phyloP scores from a whole-genome alignment of 257 asterid genomes.

The Datura wrightii region DNA sequence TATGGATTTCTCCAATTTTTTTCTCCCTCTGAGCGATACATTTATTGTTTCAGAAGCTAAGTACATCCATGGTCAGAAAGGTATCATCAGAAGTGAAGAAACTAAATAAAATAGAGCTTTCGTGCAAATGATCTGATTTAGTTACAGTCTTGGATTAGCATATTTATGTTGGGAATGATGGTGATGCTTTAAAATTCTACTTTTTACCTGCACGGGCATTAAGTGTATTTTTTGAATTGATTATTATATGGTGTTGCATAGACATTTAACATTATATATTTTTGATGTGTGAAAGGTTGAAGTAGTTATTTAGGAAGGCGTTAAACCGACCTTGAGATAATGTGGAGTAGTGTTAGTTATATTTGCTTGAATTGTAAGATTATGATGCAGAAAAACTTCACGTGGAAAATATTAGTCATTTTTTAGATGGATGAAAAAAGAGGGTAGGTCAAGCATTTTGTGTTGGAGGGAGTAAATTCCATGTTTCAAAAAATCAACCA shows the following conservation, averaged over 20 bases:
- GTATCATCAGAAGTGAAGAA: neutral
- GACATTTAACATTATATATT: neutral
- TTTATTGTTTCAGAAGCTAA: neutral
- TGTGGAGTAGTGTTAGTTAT: neutral
- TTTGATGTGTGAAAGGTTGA: neutral
- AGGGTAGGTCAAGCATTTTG: neutral
- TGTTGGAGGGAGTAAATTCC: neutral
- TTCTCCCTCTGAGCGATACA: neutral
- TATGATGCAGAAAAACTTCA: neutral
- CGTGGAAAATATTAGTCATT: neutral
- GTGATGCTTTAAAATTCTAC: constrained; percentile 7
- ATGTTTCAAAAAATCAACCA: neutral
- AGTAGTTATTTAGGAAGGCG: constrained; percentile 7
- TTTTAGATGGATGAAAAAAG: neutral
- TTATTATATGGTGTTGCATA: neutral
- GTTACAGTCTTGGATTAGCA: neutral
- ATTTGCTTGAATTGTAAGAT: neutral
- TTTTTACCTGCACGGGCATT: neutral
- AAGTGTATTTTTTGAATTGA: neutral
- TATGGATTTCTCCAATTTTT: neutral
- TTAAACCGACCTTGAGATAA: neutral
- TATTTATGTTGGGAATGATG: neutral
- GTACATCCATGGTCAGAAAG: neutral
- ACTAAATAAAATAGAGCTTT: neutral
- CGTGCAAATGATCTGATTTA: neutral